Evolutionary conservation across 768 basidiomycete genomes (phyloP), one percentile per base, ranked within the genome.

Genomic region (Sarcomyxa edulis): DNA sequence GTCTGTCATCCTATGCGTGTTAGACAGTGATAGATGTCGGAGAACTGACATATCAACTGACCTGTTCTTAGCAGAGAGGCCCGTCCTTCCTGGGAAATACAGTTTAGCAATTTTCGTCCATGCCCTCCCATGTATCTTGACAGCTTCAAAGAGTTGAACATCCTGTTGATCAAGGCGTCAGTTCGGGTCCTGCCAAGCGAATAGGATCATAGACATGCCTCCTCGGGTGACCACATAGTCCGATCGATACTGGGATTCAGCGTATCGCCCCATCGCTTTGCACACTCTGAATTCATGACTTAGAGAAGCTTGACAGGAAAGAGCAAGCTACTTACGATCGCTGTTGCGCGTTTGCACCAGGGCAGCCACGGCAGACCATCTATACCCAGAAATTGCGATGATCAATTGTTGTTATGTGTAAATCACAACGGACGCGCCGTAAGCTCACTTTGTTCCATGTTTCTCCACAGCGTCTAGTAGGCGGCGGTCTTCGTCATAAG

Each of bases 81-180:
- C 76, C 12, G 76, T 78, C 26, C 76, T 64, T 4, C 76, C 75
- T 32, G 76, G 76, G 55, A 78, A 76, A 48, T 76, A 76, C 5
- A 69, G 74, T 49, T 74, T 74, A 23, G 76, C 76, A 31, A 78
- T 78, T 50, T 76, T 76, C 0, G 76, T 75, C 76, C 76, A 78
- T 5, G 74, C 71, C 51, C 73, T 76, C 14, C 76, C 76, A 42
- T 76, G 72, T 39, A 69, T 66, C 32, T 68, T 58, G 27, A 78
- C 76, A 5, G 76, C 74, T 43, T 66, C 62, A 15, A 78, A 57
- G n/a, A 78, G 66, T 12, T 71, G 48, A 20, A 70, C 68, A 40
- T 78, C 76, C 76, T 76, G 44, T 9, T 23, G 27, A 38, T 22
- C 11, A 14, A 28, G 46, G 18, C 39, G 47, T 32, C 36, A 44